A percentile compares a stretch with the other conserved stretches of the same genome.
Evolutionary conservation across 805 yeast genomes (phyloP).

Genomic region (Yamadazyma endophytica): DNA sequence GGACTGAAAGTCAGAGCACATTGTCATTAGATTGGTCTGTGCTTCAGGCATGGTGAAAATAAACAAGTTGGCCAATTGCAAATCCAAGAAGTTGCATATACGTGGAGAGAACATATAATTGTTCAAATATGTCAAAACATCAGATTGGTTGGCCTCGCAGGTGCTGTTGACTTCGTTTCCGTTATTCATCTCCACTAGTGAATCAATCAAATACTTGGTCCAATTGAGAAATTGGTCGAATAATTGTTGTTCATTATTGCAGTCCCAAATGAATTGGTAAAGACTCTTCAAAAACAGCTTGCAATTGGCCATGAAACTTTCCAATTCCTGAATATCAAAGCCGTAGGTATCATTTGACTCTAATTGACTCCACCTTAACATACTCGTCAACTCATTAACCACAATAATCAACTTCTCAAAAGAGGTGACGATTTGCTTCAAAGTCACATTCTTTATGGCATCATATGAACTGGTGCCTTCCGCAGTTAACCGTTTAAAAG

Average conservation of each 20-base stretch:
- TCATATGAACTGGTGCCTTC: conserved; percentile 51
- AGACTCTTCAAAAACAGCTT: conserved; percentile 25
- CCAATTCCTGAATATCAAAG: conserved; percentile 4
- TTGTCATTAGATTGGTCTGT: too few species aligned
- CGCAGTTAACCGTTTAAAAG: conserved; percentile 51
- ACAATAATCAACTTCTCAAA: conserved; percentile 51
- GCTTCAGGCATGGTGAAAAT: too few species aligned
- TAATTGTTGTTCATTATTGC: conserved; percentile 43
- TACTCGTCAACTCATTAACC: conserved; percentile 38
- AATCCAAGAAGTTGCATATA: conserved; percentile 18
- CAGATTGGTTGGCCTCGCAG: conserved; percentile 13
- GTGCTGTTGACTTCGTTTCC: conserved; percentile 25
- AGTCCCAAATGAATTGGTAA: conserved; percentile 36
- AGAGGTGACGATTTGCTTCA: conserved; percentile 50
- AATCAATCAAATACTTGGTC: conserved; percentile 34
- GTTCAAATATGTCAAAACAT: conserved; percentile 22
- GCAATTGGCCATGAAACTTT: conserved; percentile 7
- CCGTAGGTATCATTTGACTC: conserved; percentile 8
- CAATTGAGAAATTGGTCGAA: conserved; percentile 45
- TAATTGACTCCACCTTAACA: conserved; percentile 29
- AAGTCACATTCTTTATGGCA: conserved; percentile 41
- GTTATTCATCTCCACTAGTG: conserved; percentile 27
- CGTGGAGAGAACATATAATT: conserved; percentile 16
- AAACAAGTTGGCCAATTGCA: too few species aligned
- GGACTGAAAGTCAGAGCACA: too few species aligned